Percentiles rank a stretch among this genome's conserved stretches.
Conservation (phyloP, 306 rosid species). For the Benincasa hispida region DNA sequence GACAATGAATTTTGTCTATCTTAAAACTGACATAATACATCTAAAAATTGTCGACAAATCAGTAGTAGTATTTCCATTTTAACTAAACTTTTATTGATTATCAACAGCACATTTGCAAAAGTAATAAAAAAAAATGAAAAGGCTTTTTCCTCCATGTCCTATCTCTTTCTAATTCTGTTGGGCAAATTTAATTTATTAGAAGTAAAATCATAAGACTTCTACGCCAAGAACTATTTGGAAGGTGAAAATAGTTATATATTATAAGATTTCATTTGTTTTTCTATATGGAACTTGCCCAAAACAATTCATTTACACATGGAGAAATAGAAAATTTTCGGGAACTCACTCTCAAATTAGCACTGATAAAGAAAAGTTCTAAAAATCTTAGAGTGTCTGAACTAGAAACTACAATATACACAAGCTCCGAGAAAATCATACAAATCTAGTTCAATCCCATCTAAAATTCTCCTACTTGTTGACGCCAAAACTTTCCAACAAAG, state of each 20-base stretch:
- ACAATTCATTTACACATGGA: background rate
- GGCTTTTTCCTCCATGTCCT: background rate
- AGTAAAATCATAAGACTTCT: background rate
- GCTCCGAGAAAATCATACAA: background rate
- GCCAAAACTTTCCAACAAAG: background rate
- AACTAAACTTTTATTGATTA: background rate
- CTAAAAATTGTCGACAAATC: background rate
- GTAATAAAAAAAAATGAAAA: background rate
- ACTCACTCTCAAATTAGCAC: background rate
- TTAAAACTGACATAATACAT: background rate
- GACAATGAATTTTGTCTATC: background rate
- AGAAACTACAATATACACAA: background rate
- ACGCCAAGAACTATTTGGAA: background rate
- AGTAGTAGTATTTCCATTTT: background rate
- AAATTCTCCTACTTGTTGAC: background rate
- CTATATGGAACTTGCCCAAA: background rate
- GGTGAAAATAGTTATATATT: background rate
- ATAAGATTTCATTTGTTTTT: background rate
- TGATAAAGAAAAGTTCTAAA: background rate
- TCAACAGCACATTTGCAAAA: background rate
- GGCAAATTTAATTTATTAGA: background rate
- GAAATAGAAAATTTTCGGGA: background rate
- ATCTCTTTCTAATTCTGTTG: background rate
- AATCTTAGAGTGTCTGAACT: background rate
- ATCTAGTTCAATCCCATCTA: background rate